Evolutionary conservation across 1,284 basidiomycete species (phyloP).

Genomic region (Ganoderma meredithae): DNA sequence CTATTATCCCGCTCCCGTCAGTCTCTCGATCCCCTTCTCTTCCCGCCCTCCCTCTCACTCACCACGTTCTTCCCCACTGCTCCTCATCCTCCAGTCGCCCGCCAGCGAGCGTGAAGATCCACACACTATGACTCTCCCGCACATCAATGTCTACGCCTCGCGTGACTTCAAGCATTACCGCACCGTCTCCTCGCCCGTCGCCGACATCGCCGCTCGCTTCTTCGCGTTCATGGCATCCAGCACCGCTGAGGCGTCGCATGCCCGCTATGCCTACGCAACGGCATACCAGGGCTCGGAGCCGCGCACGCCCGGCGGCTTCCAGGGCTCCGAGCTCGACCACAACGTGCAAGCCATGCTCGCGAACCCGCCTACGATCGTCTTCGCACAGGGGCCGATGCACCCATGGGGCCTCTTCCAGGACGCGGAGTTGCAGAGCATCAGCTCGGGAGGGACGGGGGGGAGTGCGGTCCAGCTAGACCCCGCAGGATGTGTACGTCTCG

Average conservation of each 20-base stretch:
- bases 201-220: slow-evolving; percentile 6
- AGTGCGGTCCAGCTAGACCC: slow-evolving; percentile 6
- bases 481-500: background rate
- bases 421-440: slow-evolving; percentile 6
- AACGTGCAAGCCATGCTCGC: slow-evolving; percentile 2
- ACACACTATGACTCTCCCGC: slow-evolving; percentile 2
- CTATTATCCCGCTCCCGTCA: background rate
- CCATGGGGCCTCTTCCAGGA: slow-evolving; percentile 10
- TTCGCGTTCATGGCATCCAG: slow-evolving; percentile 8
- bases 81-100: background rate
- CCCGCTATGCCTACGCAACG: slow-evolving; percentile 5
- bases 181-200: slow-evolving; percentile 7
- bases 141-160: slow-evolving; percentile 6
- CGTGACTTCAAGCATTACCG: slow-evolving; percentile 8
- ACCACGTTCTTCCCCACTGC: background rate
- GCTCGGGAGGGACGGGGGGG: background rate
- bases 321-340: slow-evolving; percentile 8
- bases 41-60: background rate
- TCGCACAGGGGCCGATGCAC: slow-evolving; percentile 12
- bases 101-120: background rate
- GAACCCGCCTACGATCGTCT: background rate
- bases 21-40: background rate
- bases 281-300: background rate
- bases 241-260: background rate
- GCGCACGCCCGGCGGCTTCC: slow-evolving; percentile 4